These are phyloP conservation scores for Colletotrichum theobromicola DNA, from an alignment of 2,329 filamentous ascomycete genomes.

Conservation along the genomic window DNA sequence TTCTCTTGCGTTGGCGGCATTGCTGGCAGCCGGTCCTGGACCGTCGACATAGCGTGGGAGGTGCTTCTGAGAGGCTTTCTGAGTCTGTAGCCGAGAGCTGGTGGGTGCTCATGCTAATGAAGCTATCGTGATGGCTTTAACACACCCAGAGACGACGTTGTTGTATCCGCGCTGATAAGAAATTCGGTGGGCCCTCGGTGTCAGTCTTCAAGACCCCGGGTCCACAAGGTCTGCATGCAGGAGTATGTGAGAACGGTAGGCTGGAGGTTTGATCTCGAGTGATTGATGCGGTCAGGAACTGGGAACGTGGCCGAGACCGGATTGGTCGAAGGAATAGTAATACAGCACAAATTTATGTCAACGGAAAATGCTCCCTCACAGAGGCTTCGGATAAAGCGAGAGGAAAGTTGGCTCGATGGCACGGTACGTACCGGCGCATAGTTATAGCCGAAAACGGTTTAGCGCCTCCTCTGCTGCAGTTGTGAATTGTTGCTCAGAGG, in stretches of 20 bases:
- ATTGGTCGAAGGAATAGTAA: neutral
- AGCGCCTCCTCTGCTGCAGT: neutral
- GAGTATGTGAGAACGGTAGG: neutral
- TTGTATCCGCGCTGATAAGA: neutral
- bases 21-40: neutral
- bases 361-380: neutral
- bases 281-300: neutral
- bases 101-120: neutral
- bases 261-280: neutral
- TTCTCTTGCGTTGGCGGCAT: neutral
- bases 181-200: neutral
- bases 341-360: neutral
- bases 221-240: neutral
- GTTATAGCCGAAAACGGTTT: neutral
- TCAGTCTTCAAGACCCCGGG: neutral
- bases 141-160: neutral
- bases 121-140: neutral
- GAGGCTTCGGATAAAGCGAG: neutral
- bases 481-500: neutral
- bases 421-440: neutral
- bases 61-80: neutral
- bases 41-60: neutral
- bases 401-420: neutral
- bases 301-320: neutral
- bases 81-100: neutral